Evolutionary conservation across 208 protist genomes (phyloP), one percentile per base, ranked within the genome.

Genomic region (Leptomonas seymouri): DNA sequence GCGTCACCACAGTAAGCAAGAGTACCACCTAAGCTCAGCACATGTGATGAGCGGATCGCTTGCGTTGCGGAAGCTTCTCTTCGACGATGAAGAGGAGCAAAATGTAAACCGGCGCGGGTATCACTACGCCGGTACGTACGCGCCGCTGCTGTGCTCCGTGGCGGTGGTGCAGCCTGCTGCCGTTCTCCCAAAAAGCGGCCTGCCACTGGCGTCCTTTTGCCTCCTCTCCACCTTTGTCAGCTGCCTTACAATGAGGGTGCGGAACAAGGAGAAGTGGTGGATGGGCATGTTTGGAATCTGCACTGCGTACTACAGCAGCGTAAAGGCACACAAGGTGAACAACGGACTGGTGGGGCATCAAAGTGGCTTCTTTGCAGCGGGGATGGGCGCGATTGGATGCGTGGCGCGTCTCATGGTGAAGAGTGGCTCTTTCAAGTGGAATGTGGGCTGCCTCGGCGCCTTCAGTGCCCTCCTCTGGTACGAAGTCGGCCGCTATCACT

Each of bases 261-360:
- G 85, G 23, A 87, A 92, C 60, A 87, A 81, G 59, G 87, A 93
- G 59, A 90, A 88, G 55, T 95, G 85, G 87, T 95, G 90, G 87
- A 69, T 95, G 46, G 87, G 84, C 11, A 74, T 95, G 25, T 92
- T 95, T 56, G 67, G 89, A 42, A 87, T 95, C 75, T 74, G 82
- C 41, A 78, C 76, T 25, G 72, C 92, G 61, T 93, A 93, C 69
- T 95, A 91, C 75, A 90, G 82, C 64, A 75, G 85, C 9, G 55
- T 95, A 27, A 95, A 95, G 72, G 86, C 87, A 9, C 90, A 95
- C 76, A 95, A 93, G 75, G 90, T 92, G 14, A 61, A 78, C 66
- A 95, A 95, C 62, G 90, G 90, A 9, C 62, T 95, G 7, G 86
- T 92, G 1, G 90, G 90, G 16, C 90, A 95, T 61, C 90, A 95